Evolutionary conservation across 2,329 filamentous ascomycete species (phyloP).

Genomic region (Daldinia eschscholtzii): DNA sequence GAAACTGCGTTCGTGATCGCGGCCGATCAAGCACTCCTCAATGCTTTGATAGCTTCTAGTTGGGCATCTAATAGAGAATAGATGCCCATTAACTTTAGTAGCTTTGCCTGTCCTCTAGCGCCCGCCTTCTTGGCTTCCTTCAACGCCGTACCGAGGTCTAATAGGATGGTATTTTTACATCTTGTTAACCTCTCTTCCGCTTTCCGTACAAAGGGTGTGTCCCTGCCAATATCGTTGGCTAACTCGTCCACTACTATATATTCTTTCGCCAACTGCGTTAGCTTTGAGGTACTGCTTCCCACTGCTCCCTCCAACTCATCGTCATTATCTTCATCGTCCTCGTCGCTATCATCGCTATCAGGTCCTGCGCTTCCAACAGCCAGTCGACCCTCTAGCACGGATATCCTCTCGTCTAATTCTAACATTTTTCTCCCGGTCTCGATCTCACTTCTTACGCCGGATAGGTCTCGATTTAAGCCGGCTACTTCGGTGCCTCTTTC

Average conservation of each 20-base stretch:
- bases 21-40: constrained; percentile 56
- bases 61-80: constrained; percentile 67
- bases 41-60: constrained; percentile 63
- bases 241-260: constrained; percentile 60
- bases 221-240: constrained; percentile 60
- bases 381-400: constrained; percentile 72
- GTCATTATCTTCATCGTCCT: constrained; percentile 56
- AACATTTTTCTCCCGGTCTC: constrained; percentile 72
- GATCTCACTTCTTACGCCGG: constrained; percentile 71
- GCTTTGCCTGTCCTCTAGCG: constrained; percentile 57
- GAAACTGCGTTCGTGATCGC: not conserved
- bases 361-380: constrained; percentile 62
- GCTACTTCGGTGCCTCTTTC: constrained; percentile 73
- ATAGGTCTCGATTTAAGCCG: constrained; percentile 74
- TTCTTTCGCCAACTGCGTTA: constrained; percentile 61
- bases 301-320: constrained; percentile 53
- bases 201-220: constrained; percentile 64
- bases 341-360: constrained; percentile 53
- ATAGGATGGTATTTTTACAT: constrained; percentile 68
- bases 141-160: constrained; percentile 66
- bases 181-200: constrained; percentile 64
- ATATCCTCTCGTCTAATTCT: constrained; percentile 74
- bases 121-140: constrained; percentile 60
- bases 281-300: constrained; percentile 62
- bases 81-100: constrained; percentile 66